phyloP scores from a whole-genome alignment of 345 rosid species.

The Aquilaria yunnanensis region DNA sequence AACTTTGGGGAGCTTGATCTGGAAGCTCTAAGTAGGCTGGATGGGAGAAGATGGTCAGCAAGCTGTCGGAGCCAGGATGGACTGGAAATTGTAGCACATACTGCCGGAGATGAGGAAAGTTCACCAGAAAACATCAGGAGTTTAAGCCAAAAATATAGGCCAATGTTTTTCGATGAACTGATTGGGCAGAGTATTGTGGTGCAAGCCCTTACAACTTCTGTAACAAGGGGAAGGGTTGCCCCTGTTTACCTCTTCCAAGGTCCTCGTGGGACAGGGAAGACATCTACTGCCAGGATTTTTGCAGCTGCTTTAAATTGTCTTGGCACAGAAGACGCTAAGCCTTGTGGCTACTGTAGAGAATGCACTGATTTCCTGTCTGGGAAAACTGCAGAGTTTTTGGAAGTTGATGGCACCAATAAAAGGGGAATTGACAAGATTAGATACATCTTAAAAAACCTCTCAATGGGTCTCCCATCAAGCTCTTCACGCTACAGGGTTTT shows the following conservation, averaged over 20 bases:
- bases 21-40: slow-evolving; percentile 98
- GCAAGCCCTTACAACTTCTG: slow-evolving; percentile 72
- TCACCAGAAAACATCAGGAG: slow-evolving; percentile 54
- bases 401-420: slow-evolving; percentile 73
- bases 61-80: slow-evolving; percentile 91
- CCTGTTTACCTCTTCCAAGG: slow-evolving; percentile 96
- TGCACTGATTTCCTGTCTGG: slow-evolving; percentile 77
- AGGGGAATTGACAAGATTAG: slow-evolving; percentile 61
- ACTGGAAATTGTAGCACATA: slow-evolving; percentile 48
- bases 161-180: slow-evolving; percentile 73
- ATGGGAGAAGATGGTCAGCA: slow-evolving; percentile 92
- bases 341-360: slow-evolving; percentile 79
- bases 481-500: slow-evolving; percentile 58
- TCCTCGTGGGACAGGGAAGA: slow-evolving; percentile 92
- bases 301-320: slow-evolving; percentile 81
- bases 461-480: slow-evolving; percentile 36
- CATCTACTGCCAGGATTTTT: slow-evolving; percentile 85
- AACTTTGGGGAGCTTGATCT: slow-evolving; percentile 87
- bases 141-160: slow-evolving; percentile 87
- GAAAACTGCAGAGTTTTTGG: slow-evolving; percentile 56
- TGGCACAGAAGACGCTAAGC: slow-evolving; percentile 61
- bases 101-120: slow-evolving; percentile 59
- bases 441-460: slow-evolving; percentile 52
- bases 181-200: slow-evolving; percentile 90
- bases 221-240: slow-evolving; percentile 72